These are phyloP conservation scores for Ganoderma sinense DNA, from an alignment of 1,284 basidiomycete genomes.

Conservation along the genomic window DNA sequence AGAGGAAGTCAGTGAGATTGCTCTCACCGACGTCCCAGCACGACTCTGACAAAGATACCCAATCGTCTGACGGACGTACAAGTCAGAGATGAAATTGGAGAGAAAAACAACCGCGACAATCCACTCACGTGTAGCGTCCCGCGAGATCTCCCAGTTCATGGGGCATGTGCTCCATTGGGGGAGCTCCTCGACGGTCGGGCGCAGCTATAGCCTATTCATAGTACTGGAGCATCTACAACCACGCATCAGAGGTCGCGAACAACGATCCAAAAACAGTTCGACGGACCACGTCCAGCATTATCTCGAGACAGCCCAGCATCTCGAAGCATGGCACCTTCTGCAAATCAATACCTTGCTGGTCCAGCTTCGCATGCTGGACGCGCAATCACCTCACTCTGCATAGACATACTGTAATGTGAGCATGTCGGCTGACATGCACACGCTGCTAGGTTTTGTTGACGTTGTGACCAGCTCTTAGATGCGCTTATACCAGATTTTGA, in stretches of 20 bases:
- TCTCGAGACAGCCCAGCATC: neutral
- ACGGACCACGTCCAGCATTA: slow-evolving; percentile 2
- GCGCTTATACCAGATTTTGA: neutral
- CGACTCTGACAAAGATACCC: neutral
- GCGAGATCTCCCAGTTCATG: neutral
- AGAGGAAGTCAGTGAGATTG: neutral
- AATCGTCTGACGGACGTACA: neutral
- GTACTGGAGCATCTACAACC: slow-evolving; percentile 27
- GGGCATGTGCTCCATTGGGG: neutral
- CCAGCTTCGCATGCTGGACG: neutral
- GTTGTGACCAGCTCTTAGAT: neutral
- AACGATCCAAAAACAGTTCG: too few relatives aligned
- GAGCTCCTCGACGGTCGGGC: slow-evolving; percentile 23
- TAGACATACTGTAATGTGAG: neutral
- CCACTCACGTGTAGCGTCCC: neutral
- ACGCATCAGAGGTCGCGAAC: neutral
- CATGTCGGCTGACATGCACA: neutral
- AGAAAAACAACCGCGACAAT: neutral
- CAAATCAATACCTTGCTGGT: neutral
- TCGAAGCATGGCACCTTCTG: neutral
- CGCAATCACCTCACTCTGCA: slow-evolving; percentile 3
- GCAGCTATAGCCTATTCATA: slow-evolving; percentile 25
- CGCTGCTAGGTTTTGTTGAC: neutral
- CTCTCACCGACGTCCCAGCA: neutral
- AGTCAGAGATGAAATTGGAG: neutral